Conservation (phyloP, 306 rosid genomes). For the Astragalus membranaceus region DNA sequence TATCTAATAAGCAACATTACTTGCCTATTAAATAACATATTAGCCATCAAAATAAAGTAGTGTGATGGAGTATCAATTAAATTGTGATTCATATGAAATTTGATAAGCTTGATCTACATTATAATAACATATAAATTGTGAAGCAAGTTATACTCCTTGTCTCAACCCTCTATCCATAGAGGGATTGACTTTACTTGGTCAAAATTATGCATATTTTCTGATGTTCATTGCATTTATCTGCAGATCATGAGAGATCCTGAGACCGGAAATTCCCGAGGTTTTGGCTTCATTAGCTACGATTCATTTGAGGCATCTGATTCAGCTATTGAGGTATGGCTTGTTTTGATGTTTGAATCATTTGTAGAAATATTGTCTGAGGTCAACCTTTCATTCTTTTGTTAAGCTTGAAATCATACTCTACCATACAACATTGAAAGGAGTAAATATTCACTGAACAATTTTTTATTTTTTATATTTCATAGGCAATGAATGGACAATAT, state of each 20-base stretch:
- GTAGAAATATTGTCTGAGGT: not conserved
- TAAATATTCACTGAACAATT: not conserved
- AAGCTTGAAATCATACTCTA: not conserved
- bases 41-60: too few species aligned
- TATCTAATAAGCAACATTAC: too few species aligned
- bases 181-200: not conserved
- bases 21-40: too few species aligned
- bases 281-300: slow-evolving; percentile 97
- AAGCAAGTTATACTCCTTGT: not conserved
- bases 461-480: slow-evolving; percentile 1
- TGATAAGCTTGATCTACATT: too few species aligned
- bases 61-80: too few species aligned
- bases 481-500: slow-evolving; percentile 99
- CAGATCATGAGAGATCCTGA: slow-evolving; percentile 99
- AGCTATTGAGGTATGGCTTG: slow-evolving; percentile 75
- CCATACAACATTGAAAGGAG: not conserved
- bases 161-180: not conserved
- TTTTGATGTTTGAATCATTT: slow-evolving; percentile 1
- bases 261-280: slow-evolving; percentile 94
- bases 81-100: too few species aligned
- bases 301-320: slow-evolving; percentile 98
- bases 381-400: slow-evolving; percentile 9
- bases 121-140: not conserved
- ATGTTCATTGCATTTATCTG: slow-evolving; percentile 12
- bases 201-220: slow-evolving; percentile 22